These are phyloP conservation scores for Nyctanthes arbortristis DNA, from an alignment of 257 asterid genomes.

Conservation along the genomic window DNA sequence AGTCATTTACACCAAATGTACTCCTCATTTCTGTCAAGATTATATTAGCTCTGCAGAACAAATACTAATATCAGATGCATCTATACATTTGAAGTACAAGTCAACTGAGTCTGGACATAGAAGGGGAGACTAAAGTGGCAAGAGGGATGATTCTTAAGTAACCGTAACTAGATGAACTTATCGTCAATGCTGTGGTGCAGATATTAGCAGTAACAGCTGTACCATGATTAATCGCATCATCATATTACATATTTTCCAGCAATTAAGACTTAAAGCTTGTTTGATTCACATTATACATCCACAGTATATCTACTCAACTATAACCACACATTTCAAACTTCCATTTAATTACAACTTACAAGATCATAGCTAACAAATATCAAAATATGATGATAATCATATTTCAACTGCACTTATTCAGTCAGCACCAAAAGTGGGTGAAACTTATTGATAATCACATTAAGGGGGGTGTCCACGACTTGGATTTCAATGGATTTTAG, in stretches of 20 bases:
- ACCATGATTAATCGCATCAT: not conserved
- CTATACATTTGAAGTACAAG: constrained; percentile 19
- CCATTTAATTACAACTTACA: no score
- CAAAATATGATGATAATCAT: no score
- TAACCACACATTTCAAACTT: not conserved
- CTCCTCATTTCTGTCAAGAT: constrained; percentile 77
- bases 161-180: constrained; percentile 2
- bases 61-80: constrained; percentile 17
- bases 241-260: not conserved
- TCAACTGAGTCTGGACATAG: constrained; percentile 21
- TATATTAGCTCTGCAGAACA: constrained; percentile 64
- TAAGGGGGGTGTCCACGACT: no score
- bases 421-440: no score
- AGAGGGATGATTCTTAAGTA: constrained; percentile 15
- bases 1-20: constrained; percentile 83
- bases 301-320: no score
- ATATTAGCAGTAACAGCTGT: constrained; percentile 12
- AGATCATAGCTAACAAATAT: no score
- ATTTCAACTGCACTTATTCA: no score
- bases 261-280: not conserved
- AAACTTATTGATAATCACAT: no score
- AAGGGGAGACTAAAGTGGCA: constrained; percentile 14
- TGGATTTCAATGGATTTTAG: no score
- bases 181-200: not conserved
- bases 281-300: not conserved